These are phyloP conservation scores for Rhexocercosporidium sp. DNA, from an alignment of 2,329 filamentous ascomycete genomes.

Conservation along the genomic window DNA sequence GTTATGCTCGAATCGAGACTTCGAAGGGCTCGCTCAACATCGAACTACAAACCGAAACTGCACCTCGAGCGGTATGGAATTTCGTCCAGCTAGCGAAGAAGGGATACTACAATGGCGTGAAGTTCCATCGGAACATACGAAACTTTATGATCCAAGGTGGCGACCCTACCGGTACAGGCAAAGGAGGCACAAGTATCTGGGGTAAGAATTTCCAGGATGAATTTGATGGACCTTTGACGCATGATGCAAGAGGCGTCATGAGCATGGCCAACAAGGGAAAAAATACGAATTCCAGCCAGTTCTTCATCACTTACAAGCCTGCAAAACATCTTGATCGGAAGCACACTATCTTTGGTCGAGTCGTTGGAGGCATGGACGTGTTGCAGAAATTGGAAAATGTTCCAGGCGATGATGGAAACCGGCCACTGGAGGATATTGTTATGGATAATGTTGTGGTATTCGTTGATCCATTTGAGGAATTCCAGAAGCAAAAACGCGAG, in stretches of 20 bases:
- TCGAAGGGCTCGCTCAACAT: conserved; percentile 84
- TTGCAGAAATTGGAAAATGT: conserved; percentile 78
- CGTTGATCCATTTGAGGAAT: conserved; percentile 95
- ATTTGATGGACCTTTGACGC: conserved; percentile 86
- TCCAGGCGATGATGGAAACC: conserved; percentile 74
- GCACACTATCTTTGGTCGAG: conserved; percentile 92
- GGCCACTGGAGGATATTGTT: conserved; percentile 77
- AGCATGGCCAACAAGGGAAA: conserved; percentile 99
- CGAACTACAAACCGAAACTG: conserved; percentile 88
- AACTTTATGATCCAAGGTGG: conserved; percentile 99
- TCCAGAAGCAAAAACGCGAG: conserved; percentile 74
- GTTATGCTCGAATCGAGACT: conserved; percentile 89
- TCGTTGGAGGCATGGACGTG: conserved; percentile 77
- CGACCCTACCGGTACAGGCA: conserved; percentile 89
- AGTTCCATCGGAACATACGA: conserved; percentile 92
- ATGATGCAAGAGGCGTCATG: conserved; percentile 78
- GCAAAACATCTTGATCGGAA: conserved; percentile 89
- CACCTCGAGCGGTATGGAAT: conserved; percentile 95
- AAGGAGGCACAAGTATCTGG: conserved; percentile 91
- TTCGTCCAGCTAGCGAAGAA: conserved; percentile 87
- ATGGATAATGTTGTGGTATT: conserved; percentile 87
- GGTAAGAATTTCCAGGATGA: conserved; percentile 94
- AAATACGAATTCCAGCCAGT: conserved; percentile 95
- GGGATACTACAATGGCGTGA: conserved; percentile 84
- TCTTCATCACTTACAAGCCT: conserved; percentile 88